Percentiles rank a stretch among this genome's conserved stretches.
phyloP scores from a whole-genome alignment of 768 basidiomycete genomes.

The Leccinellum albellum region DNA sequence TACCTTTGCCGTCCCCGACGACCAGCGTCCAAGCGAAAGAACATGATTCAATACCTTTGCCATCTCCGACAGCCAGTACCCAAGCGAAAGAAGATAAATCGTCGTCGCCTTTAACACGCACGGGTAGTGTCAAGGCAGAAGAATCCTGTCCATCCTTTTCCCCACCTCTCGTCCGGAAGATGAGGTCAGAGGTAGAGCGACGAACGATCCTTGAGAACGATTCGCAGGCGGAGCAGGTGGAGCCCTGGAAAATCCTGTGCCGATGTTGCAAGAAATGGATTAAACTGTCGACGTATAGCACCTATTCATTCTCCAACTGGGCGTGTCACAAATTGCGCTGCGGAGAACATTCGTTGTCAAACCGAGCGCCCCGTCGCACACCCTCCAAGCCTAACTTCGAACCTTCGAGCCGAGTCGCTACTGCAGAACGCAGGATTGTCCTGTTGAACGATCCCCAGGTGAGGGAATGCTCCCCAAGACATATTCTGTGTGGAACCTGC shows the following conservation, averaged over 20 bases:
- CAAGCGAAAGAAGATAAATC: neutral
- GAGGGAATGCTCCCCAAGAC: slow-evolving; percentile 41
- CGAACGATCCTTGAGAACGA: slow-evolving; percentile 53
- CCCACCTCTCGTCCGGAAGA: neutral
- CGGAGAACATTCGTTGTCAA: slow-evolving; percentile 13
- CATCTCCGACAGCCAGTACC: slow-evolving; percentile 1
- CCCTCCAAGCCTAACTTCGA: slow-evolving; percentile 31
- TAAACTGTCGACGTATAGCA: slow-evolving; percentile 36
- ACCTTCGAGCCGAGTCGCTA: slow-evolving; percentile 57
- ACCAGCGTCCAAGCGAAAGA: slow-evolving; percentile 11
- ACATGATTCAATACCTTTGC: slow-evolving; percentile 2
- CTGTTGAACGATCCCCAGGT: slow-evolving; percentile 65
- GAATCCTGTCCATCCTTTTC: neutral
- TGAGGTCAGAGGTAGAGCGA: slow-evolving; percentile 38
- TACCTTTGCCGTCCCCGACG: neutral
- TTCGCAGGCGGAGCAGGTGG: slow-evolving; percentile 45
- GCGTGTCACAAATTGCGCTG: slow-evolving; percentile 48
- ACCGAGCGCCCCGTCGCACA: slow-evolving; percentile 14
- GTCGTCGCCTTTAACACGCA: neutral
- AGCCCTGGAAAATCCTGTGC: slow-evolving; percentile 53
- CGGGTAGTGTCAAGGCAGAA: slow-evolving; percentile 1
- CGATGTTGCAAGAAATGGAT: slow-evolving; percentile 64
- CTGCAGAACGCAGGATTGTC: slow-evolving; percentile 56
- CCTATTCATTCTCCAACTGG: slow-evolving; percentile 54
- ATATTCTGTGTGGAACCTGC: slow-evolving; percentile 54